Percentiles rank a stretch among this genome's conserved stretches.
phyloP scores from a whole-genome alignment of 305 asterid species.

The Solanum hybrid region DNA sequence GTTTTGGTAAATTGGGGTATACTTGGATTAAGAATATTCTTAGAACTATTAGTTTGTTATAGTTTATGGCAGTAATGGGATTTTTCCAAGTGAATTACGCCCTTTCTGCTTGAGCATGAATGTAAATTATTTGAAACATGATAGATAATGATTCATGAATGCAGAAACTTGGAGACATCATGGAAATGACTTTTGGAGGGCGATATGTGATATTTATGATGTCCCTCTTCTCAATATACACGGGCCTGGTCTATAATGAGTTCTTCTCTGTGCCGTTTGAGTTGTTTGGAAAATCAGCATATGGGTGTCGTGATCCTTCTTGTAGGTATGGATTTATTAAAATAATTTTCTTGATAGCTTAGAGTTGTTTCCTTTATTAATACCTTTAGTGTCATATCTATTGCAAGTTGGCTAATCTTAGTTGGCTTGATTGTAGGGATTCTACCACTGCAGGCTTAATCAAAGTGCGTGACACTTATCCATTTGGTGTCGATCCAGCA shows the following conservation, averaged over 20 bases:
- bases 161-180: slow-evolving; percentile 97
- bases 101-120: neutral
- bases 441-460: slow-evolving; percentile 72
- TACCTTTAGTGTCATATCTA: slow-evolving; percentile 1
- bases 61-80: neutral
- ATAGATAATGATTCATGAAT: slow-evolving; percentile 18
- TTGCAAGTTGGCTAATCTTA: slow-evolving; percentile 9
- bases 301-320: slow-evolving; percentile 66
- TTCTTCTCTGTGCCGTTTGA: slow-evolving; percentile 84
- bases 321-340: slow-evolving; percentile 57
- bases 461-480: slow-evolving; percentile 70
- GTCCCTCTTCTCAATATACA: slow-evolving; percentile 85
- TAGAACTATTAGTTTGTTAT: neutral
- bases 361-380: neutral
- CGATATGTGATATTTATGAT: slow-evolving; percentile 82
- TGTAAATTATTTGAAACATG: slow-evolving; percentile 2
- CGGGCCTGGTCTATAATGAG: slow-evolving; percentile 85
- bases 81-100: neutral
- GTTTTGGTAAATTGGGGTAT: neutral
- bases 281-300: slow-evolving; percentile 73
- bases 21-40: neutral
- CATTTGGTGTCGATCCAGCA: slow-evolving; percentile 90
- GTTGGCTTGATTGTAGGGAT: slow-evolving; percentile 46
- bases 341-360: neutral
- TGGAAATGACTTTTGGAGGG: slow-evolving; percentile 91